Conservation (phyloP, 2,329 filamentous ascomycete species). For the Sporothrix brasiliensis region DNA sequence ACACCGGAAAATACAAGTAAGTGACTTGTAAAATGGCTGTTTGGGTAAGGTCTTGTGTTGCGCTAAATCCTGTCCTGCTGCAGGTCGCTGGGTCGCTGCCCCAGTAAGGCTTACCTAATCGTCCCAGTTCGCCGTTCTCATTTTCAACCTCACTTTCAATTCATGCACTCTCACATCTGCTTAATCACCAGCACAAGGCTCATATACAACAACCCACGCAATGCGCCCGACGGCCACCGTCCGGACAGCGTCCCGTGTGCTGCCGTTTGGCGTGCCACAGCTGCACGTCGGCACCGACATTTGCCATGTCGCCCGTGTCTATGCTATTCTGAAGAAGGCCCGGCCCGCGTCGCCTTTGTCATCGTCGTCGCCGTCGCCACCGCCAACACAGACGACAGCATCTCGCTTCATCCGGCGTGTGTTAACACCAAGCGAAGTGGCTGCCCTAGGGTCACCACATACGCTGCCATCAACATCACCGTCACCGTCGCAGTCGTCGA, state of each 20-base stretch:
- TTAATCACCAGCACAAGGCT: not conserved
- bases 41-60: no score
- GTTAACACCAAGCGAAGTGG: conserved; percentile 49
- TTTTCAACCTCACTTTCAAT: not conserved
- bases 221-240: conserved; percentile 11
- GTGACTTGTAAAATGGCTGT: no score
- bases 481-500: not conserved
- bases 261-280: conserved; percentile 61
- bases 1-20: no score
- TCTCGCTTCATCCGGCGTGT: conserved; percentile 54
- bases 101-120: conserved; percentile 26
- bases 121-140: not conserved
- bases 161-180: not conserved
- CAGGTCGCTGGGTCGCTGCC: not conserved
- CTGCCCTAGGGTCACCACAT: not conserved
- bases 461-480: not conserved
- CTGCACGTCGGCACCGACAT: conserved; percentile 78
- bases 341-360: not conserved
- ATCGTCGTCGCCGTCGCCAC: not conserved
- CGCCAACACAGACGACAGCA: conserved; percentile 44
- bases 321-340: conserved; percentile 52
- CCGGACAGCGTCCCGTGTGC: not conserved
- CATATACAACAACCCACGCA: not conserved
- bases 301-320: conserved; percentile 68
- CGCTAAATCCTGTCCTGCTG: no score